Evolutionary conservation across 164 flowering plant genomes (phyloP).

Genomic region (Berberis thunbergii): DNA sequence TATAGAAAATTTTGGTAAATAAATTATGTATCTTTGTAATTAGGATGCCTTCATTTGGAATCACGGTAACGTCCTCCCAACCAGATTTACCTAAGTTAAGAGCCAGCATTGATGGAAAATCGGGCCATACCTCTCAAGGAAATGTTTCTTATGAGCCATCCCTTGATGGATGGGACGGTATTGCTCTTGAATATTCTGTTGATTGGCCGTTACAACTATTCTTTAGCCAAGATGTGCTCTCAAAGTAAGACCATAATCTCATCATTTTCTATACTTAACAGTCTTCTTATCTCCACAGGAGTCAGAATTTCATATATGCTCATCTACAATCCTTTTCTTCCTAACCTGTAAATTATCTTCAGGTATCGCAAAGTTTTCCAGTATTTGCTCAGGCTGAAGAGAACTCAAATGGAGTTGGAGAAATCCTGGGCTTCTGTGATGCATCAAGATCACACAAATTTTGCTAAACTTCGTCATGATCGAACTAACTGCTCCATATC

Average conservation of each 20-base stretch:
- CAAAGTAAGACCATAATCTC: constrained; percentile 51
- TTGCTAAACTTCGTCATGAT: constrained; percentile 56
- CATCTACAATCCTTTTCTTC: too few relatives aligned
- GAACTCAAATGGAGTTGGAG: constrained; percentile 98
- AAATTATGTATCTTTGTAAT: constrained; percentile 5
- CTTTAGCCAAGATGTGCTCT: constrained; percentile 88
- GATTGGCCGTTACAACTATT: constrained; percentile 97
- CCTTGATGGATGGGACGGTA: constrained; percentile 97
- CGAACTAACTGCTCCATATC: constrained; percentile 34
- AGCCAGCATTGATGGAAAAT: constrained; percentile 38
- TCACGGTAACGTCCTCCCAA: constrained; percentile 52
- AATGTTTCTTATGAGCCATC: constrained; percentile 42
- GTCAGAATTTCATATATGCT: too few relatives aligned
- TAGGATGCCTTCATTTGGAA: constrained; percentile 82
- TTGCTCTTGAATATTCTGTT: constrained; percentile 90
- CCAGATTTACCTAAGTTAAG: constrained; percentile 46
- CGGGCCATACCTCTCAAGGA: constrained; percentile 24
- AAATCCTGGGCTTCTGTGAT: constrained; percentile 96
- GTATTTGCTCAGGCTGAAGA: constrained; percentile 76
- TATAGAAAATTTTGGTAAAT: constrained; percentile 4
- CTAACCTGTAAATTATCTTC: constrained; percentile 11
- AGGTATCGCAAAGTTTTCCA: constrained; percentile 85
- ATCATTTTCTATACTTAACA: not conserved
- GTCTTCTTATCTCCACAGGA: not conserved
- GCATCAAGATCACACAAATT: constrained; percentile 93